These are phyloP conservation scores for Aspergillus incahuasiensis DNA, from an alignment of 495 filamentous ascomycete species.

Conservation along the genomic window DNA sequence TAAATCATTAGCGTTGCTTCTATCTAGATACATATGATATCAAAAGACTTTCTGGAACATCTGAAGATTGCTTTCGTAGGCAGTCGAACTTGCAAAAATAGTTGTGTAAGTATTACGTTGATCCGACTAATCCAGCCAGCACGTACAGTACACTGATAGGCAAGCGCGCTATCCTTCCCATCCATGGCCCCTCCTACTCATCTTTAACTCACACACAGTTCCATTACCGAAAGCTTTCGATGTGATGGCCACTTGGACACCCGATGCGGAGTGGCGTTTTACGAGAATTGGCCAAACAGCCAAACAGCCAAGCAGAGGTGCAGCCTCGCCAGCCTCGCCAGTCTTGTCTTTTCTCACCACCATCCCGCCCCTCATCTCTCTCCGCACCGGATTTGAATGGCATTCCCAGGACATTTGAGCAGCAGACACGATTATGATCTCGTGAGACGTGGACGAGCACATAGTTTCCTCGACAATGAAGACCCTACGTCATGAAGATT, in stretches of 20 bases:
- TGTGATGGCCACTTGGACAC: background rate
- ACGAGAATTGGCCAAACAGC: background rate
- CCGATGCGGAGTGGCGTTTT: background rate
- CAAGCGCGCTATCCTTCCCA: background rate
- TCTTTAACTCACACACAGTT: no score
- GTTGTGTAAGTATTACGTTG: no score
- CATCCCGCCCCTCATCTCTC: background rate
- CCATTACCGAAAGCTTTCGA: no score
- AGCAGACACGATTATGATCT: background rate
- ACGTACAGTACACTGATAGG: no score
- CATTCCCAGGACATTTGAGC: background rate
- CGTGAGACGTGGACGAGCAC: background rate
- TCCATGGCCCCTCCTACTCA: no score
- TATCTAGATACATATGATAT: background rate
- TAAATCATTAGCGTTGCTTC: background rate
- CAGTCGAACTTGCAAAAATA: no score
- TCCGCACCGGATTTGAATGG: background rate
- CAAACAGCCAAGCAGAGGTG: background rate
- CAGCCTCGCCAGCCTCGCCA: background rate
- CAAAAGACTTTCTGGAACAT: background rate
- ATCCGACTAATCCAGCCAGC: no score
- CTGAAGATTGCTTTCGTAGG: background rate
- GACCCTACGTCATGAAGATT: constrained; percentile 19
- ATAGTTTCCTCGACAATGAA: background rate
- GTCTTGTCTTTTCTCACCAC: background rate